Percentiles rank a stretch among this genome's conserved stretches.
Evolutionary conservation across 2,329 filamentous ascomycete species (phyloP).

Genomic region (Claviceps sp.): DNA sequence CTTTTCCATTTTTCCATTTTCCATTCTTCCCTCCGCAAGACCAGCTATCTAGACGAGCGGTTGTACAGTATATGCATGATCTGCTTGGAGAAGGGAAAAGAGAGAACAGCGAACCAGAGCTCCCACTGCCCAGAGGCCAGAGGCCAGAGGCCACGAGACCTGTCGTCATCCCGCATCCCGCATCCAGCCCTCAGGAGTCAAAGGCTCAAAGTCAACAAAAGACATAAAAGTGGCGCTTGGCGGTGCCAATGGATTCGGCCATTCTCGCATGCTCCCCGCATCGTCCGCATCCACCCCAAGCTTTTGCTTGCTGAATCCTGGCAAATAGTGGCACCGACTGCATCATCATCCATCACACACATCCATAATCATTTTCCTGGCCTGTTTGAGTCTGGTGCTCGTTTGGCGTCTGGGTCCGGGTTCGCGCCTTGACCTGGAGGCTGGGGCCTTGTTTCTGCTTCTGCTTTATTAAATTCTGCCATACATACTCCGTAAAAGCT

Average conservation of each 20-base stretch:
- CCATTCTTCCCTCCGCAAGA: too few species aligned
- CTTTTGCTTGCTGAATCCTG: constrained; percentile 4
- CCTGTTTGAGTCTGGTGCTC: not conserved
- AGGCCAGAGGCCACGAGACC: too few species aligned
- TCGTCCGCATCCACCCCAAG: constrained; percentile 5
- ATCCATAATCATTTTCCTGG: not conserved
- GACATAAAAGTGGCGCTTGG: constrained; percentile 4
- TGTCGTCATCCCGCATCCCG: not conserved
- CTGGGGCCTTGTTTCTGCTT: constrained; percentile 17
- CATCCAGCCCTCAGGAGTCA: not conserved
- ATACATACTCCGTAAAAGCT: not conserved
- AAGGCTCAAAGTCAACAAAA: not conserved
- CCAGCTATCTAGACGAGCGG: too few species aligned
- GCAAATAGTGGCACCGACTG: constrained; percentile 6
- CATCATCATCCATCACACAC: constrained; percentile 3
- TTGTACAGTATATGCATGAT: too few species aligned
- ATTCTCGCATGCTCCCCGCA: constrained; percentile 6
- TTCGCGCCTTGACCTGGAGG: not conserved
- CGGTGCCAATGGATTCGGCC: constrained; percentile 4
- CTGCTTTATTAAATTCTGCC: constrained; percentile 11
- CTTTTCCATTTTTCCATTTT: too few species aligned
- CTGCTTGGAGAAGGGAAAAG: too few species aligned
- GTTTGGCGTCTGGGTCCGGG: not conserved
- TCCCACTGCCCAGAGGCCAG: too few species aligned
- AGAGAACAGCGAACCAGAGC: too few species aligned